Conservation (phyloP, 768 basidiomycete species). For the Lactifluus pinguis region DNA sequence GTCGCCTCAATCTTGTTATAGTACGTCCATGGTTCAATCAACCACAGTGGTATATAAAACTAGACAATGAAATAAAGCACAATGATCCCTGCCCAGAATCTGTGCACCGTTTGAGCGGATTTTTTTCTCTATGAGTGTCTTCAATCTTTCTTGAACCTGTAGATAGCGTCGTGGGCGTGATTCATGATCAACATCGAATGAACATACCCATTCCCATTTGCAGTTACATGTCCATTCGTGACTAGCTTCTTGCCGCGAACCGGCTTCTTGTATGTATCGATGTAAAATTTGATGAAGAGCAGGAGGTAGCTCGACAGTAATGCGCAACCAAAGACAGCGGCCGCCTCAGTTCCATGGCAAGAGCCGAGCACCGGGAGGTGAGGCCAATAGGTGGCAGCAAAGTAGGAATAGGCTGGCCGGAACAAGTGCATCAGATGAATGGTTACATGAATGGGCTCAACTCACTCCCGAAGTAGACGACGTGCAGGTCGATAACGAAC, state of each 20-base stretch:
- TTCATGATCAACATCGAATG: neutral
- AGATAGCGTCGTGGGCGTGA: neutral
- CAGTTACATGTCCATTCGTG: conserved; percentile 40
- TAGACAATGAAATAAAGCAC: conserved; percentile 12
- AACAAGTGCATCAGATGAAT: neutral
- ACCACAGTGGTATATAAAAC: conserved; percentile 18
- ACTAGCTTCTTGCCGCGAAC: conserved; percentile 27
- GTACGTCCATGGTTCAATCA: conserved; percentile 2
- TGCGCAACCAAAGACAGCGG: conserved; percentile 83
- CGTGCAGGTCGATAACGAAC: conserved; percentile 84
- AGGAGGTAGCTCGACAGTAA: conserved; percentile 86
- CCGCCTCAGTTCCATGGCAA: conserved; percentile 83
- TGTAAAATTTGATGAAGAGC: conserved; percentile 94
- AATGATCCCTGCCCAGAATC: neutral
- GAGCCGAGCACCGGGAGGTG: conserved; percentile 62
- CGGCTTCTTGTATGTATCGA: conserved; percentile 74
- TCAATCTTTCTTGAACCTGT: conserved; percentile 16
- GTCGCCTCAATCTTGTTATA: conserved; percentile 2
- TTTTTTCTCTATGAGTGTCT: conserved; percentile 4
- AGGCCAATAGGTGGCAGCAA: conserved; percentile 47
- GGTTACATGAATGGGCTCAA: conserved; percentile 19
- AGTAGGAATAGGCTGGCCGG: conserved; percentile 67
- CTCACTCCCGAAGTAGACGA: conserved; percentile 94
- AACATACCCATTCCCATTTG: conserved; percentile 29
- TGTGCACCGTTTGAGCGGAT: neutral